Evolutionary conservation across 768 basidiomycete species (phyloP).

Genomic region (Suillus alpinus): DNA sequence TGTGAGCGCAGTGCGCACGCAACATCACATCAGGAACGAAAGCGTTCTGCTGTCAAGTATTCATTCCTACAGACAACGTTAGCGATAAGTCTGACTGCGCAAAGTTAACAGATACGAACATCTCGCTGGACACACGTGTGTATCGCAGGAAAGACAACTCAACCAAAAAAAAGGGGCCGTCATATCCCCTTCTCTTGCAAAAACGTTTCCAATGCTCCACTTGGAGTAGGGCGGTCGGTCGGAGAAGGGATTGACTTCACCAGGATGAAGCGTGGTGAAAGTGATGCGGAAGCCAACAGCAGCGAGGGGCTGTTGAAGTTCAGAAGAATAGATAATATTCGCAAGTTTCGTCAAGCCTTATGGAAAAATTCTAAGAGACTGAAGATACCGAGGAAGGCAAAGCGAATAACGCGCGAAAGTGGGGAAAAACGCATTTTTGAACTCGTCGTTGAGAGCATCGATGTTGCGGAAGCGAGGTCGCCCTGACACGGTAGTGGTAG

Average conservation of each 20-base stretch:
- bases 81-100: neutral
- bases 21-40: neutral
- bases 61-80: neutral
- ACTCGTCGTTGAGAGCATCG: conserved; percentile 37
- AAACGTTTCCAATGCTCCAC: conserved; percentile 25
- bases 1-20: too few species aligned
- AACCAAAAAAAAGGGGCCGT: conserved; percentile 2
- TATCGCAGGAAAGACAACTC: neutral
- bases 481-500: conserved; percentile 20
- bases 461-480: conserved; percentile 26
- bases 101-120: too few species aligned
- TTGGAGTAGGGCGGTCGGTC: conserved; percentile 14
- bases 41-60: neutral
- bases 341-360: conserved; percentile 52
- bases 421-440: conserved; percentile 17
- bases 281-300: conserved; percentile 26
- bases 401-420: conserved; percentile 26
- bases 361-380: neutral
- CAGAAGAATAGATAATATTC: conserved; percentile 45
- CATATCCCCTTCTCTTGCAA: conserved; percentile 22
- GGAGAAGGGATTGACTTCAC: conserved; percentile 29
- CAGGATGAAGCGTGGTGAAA: conserved; percentile 28
- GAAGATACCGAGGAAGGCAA: neutral
- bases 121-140: too few species aligned
- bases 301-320: conserved; percentile 47